Evolutionary conservation across 257 asterid genomes (phyloP), one percentile per base, ranked within the genome.

Genomic region (Nicotiana paniculata): DNA sequence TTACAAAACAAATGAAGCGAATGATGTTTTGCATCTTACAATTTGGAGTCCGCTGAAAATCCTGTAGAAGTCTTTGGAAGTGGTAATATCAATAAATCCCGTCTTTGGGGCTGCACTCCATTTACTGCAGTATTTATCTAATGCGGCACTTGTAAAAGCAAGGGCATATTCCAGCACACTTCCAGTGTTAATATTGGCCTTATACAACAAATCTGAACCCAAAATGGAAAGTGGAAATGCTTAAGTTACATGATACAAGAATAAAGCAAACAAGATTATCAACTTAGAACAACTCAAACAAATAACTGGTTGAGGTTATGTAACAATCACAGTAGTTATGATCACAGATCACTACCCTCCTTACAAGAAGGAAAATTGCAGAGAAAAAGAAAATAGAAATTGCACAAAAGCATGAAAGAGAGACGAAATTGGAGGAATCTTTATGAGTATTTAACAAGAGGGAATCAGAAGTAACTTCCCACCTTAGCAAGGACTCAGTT

Each of bases 111-210:
- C 86, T 77, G 94, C 90, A 77, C 98, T 93, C 99, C 99, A 96
- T 88, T 93, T 94, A 84, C 89, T 92, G 68, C 99, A 96, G 87
- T 94, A 96, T 84, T 94, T 96, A 83, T 96, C 99, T 81, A 96
- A 82, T 82, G 97, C 97, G 70, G 99, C 99, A 89, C 98, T 96
- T 48, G 97, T 93, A 84, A 96, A 96, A 83, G 99, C 99, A 81
- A 96, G 97, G 28, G 98, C 92, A 85, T 94, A 96, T 85, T 96
- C 99, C 88, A 96, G 91, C 81, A 94, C 99, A 81, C 98, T 96
- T 87, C 99, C 99, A 28, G 97, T 95, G 68, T 94, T 92, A 43
- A 93, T 92, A 86, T 92, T 94, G 85, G 98, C 91, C 89, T 94
- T 96, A 87, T 94, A 96, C 81, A 96, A 88, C 81, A 96, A 90